Percentiles rank a stretch among this genome's conserved stretches.
Conservation (phyloP, 371 early-diverging fungal species). For the Choanephora cucurbitarum region DNA sequence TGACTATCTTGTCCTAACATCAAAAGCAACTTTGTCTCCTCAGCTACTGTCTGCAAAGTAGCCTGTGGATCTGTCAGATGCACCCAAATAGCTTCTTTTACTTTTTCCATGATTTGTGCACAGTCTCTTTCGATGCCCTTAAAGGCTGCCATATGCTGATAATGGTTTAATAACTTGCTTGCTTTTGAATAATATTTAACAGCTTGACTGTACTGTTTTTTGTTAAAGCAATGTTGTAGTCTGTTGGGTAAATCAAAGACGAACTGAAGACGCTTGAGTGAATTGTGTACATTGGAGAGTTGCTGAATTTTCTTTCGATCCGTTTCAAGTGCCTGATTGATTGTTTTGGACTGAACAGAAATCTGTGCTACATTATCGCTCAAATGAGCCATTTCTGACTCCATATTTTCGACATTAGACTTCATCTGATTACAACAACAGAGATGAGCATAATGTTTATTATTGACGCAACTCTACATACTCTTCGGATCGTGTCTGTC, state of each 20-base stretch:
- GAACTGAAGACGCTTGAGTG: slow-evolving; percentile 79
- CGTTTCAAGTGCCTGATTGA: slow-evolving; percentile 65
- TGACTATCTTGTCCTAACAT: slow-evolving; percentile 55
- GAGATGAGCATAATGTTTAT: background rate
- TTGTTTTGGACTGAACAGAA: slow-evolving; percentile 47
- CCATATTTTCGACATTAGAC: slow-evolving; percentile 77
- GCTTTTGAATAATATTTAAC: slow-evolving; percentile 79
- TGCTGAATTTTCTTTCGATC: slow-evolving; percentile 75
- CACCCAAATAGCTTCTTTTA: slow-evolving; percentile 55
- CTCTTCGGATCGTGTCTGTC: slow-evolving; percentile 85
- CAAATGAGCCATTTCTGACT: slow-evolving; percentile 73
- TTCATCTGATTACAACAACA: slow-evolving; percentile 68
- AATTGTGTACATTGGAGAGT: slow-evolving; percentile 73
- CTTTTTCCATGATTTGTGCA: slow-evolving; percentile 67
- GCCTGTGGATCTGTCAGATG: slow-evolving; percentile 26
- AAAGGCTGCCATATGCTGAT: slow-evolving; percentile 73
- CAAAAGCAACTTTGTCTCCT: slow-evolving; percentile 60
- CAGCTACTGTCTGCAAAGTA: slow-evolving; percentile 44
- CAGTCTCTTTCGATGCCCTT: slow-evolving; percentile 79
- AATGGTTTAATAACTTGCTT: slow-evolving; percentile 71
- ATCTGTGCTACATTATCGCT: slow-evolving; percentile 72
- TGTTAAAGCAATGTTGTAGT: slow-evolving; percentile 61
- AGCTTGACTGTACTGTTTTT: slow-evolving; percentile 69
- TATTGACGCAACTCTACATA: slow-evolving; percentile 9
- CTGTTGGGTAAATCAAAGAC: slow-evolving; percentile 83